Evolutionary conservation across 768 basidiomycete species (phyloP), one percentile per base, ranked within the genome.

Genomic region (Amanita pallidorosea): DNA sequence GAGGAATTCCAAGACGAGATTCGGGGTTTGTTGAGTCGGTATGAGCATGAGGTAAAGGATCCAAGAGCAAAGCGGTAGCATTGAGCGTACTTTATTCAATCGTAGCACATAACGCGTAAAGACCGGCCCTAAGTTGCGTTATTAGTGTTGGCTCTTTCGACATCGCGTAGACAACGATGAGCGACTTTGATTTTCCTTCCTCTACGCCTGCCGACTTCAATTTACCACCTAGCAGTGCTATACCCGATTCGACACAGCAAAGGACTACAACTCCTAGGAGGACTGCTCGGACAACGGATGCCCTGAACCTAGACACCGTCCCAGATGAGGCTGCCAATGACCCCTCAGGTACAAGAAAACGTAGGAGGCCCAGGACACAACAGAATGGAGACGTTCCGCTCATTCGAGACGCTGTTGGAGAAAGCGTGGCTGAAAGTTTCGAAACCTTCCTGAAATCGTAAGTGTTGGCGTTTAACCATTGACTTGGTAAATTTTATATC

Each of bases 351-450:
- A 52, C 56, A n/a, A 62, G 63, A 22, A 71, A 66, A 50, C 63
- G 73, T 15, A 71, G 76, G 51, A 70, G 75, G 51, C 73, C 75
- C 38, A 72, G 75, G 50, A 70, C 71, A 11, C 74, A 74, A 52
- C 69, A 67, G 8, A 76, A 76, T 49, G 76, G 69, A 4, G 88
- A 93, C 58, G 77, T 96, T 0, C 88, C 93, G 2, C 70, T 89
- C 46, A 93, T 98, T 1, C 85, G 83, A 58, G 96, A 98, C 67
- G 83, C 88, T 29, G 95, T 97, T 17, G 95, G 95, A 48, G 94
- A 98, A 70, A 90, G 88, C 58, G 90, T 98, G 4, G 83, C 85
- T 51, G 88, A 94, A 60, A 83, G 85, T 60, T 97, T 98, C 61
- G 87, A 91, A 63, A 79, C 80, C 1, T 97, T 99, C 68, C 67